A percentile compares a stretch with the other conserved stretches of the same genome.
Evolutionary conservation across 2,329 filamentous ascomycete species (phyloP).

Genomic region (Epichloe typhina): DNA sequence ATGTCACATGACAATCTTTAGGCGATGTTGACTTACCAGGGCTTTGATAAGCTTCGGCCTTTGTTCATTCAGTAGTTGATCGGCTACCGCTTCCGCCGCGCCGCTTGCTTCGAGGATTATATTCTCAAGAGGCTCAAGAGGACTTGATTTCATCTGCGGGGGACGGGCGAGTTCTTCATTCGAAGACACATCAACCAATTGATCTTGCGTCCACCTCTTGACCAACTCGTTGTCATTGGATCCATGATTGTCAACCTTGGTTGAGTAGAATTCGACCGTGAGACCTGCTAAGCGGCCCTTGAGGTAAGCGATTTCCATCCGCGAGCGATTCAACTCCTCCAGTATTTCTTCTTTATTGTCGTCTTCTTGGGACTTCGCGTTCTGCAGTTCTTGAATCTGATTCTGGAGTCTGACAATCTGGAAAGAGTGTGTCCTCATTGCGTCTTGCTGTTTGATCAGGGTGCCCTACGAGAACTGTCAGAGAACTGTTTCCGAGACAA

Average conservation of each 20-base stretch:
- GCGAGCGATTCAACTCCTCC: background rate
- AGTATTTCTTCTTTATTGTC: background rate
- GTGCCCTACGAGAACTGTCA: background rate
- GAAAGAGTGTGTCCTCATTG: constrained; percentile 6
- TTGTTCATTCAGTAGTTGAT: background rate
- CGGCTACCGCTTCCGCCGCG: background rate
- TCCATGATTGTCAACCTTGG: background rate
- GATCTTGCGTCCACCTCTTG: background rate
- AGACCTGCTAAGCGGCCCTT: constrained; percentile 8
- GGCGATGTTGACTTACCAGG: background rate
- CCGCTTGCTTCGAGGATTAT: background rate
- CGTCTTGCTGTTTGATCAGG: background rate
- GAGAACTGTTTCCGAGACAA: background rate
- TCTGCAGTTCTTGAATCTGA: constrained; percentile 3
- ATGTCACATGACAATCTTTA: background rate
- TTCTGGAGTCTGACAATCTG: constrained; percentile 8
- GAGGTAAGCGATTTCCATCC: constrained; percentile 2
- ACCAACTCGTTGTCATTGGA: background rate
- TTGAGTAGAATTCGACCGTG: constrained; percentile 1
- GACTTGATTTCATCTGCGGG: background rate
- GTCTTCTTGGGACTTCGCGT: background rate
- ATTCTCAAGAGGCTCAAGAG: background rate
- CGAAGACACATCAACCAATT: background rate
- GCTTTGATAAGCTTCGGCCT: background rate
- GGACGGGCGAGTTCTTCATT: background rate